Evolutionary conservation across 1,139 yeast genomes (phyloP), one percentile per base, ranked within the genome.

Genomic region (Sugiyamaella sp.): DNA sequence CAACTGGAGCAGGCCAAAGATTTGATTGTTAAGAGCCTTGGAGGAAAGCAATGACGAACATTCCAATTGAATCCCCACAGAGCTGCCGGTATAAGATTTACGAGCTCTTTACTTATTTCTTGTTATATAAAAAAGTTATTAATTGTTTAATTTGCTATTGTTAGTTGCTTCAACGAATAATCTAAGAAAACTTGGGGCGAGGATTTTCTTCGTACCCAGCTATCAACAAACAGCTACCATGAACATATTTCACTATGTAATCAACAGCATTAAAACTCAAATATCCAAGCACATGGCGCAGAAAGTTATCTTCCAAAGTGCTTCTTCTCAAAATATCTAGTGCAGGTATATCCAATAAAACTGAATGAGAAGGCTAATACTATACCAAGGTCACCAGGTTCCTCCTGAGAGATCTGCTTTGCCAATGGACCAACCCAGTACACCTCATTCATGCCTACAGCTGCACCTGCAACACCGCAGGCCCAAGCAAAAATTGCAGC

Each of bases 301-400:
- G n/a, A n/a, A n/a, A n/a, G n/a, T 4, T 35, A 37, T 46, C 43
- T 14, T 10, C 50, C 50, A 37, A 46, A 46, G 9, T 39, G n/a
- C 21, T 21, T 25, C 22, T 46, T 33, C 29, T 51, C 54, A 17
- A 46, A 40, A 20, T 40, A 22, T 41, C 54, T 51, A 12, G 38
- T 25, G 2, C 43, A 14, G 10, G 42, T 46, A 33, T 41, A 51
- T n/a, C 54, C 54, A 33, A 51, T 40, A 33, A 44, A 29, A 19
- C 48, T 74, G 63, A 89, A 83, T 0, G 82, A 93, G 80, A 86
- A 80, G 33, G 88, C 78, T 39, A 89, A 69, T 83, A 91, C 86
- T 80, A 85, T 84, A 35, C 95, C 97, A 43, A 89, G 71, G 65
- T 86, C 95, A 21, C 89, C 90, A 41, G 90, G 91, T 50, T 66